Conservation (phyloP, 441 rosid genomes). For the Populus hybrid region DNA sequence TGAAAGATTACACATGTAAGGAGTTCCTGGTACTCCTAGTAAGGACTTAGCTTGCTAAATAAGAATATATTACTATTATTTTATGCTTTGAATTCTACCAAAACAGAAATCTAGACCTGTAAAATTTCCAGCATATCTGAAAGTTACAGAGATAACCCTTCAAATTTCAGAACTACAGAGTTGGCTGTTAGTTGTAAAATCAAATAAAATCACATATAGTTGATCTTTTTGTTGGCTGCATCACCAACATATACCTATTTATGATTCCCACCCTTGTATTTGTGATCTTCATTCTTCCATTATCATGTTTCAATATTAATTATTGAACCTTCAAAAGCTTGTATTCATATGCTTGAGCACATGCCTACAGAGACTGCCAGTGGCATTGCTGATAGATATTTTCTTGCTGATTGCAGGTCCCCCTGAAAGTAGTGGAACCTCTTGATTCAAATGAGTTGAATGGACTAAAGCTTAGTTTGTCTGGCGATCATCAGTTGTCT, state of each 20-base stretch:
- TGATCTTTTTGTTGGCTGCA: too few relatives aligned
- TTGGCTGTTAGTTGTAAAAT: too few relatives aligned
- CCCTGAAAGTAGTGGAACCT: constrained; percentile 60
- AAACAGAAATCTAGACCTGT: too few relatives aligned
- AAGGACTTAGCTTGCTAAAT: too few relatives aligned
- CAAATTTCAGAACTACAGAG: too few relatives aligned
- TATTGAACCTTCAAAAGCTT: constrained; percentile 2
- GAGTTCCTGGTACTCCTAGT: too few relatives aligned
- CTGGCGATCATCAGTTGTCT: constrained; percentile 77
- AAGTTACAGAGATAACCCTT: too few relatives aligned
- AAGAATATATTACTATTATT: too few relatives aligned
- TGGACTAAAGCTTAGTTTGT: constrained; percentile 57
- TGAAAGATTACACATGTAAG: too few relatives aligned
- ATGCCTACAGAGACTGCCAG: background rate
- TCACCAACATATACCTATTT: background rate
- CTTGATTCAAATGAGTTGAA: constrained; percentile 45
- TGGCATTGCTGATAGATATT: constrained; percentile 10
- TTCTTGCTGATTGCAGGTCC: constrained; percentile 47
- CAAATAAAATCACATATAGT: too few relatives aligned
- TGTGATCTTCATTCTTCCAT: constrained; percentile 2
- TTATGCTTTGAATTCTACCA: too few relatives aligned
- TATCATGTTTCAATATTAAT: background rate
- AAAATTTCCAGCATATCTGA: too few relatives aligned
- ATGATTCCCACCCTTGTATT: background rate
- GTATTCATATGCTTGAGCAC: constrained; percentile 1